These are phyloP conservation scores for Eimeria maxima DNA, from an alignment of 169 alveolate species.

Conservation along the genomic window DNA sequence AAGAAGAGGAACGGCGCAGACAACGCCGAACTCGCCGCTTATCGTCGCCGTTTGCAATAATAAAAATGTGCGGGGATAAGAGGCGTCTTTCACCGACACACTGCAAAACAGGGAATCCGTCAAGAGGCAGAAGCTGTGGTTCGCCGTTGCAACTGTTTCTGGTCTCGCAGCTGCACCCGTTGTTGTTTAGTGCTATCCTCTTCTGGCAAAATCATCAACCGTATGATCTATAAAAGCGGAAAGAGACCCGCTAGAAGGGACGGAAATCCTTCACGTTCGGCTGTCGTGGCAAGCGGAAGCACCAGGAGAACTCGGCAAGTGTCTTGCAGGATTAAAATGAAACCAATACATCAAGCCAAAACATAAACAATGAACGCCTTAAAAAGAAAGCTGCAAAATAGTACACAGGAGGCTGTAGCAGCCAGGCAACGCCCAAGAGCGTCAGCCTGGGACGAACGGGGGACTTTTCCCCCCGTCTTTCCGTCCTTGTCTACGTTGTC, in stretches of 20 bases:
- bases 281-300: neutral
- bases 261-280: neutral
- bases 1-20: neutral
- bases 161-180: neutral
- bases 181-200: neutral
- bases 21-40: neutral
- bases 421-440: constrained; percentile 15
- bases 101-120: neutral
- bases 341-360: neutral
- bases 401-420: neutral
- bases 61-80: neutral
- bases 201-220: neutral
- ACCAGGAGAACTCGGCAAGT: neutral
- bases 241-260: neutral
- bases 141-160: neutral
- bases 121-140: neutral
- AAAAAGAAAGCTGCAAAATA: neutral
- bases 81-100: neutral
- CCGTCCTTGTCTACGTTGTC: neutral
- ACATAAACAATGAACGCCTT: neutral
- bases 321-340: neutral
- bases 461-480: neutral
- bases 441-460: neutral
- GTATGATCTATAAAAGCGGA: neutral
- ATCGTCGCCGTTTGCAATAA: neutral